phyloP scores from a whole-genome alignment of 192 early-diverging fungal species.

The Thoreauomyces humboldtii region DNA sequence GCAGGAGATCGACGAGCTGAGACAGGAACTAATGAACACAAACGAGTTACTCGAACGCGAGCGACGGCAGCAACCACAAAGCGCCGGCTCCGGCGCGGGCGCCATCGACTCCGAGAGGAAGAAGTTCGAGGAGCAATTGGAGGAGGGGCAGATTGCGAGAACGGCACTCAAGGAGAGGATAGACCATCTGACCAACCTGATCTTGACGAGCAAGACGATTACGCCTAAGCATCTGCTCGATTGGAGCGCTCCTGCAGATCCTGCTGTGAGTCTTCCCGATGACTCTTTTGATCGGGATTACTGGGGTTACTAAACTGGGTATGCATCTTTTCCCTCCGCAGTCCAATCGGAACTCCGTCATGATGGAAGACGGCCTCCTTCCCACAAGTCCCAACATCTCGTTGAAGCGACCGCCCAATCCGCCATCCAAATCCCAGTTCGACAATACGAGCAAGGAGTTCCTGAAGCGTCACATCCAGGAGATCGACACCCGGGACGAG shows the following conservation, averaged over 20 bases:
- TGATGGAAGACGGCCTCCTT: conserved; percentile 40
- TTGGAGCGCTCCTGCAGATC: conserved; percentile 44
- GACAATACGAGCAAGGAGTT: conserved; percentile 37
- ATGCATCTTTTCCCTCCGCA: conserved; percentile 3
- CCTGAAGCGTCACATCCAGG: conserved; percentile 43
- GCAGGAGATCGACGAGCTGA: conserved; percentile 74
- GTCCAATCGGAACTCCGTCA: conserved; percentile 36
- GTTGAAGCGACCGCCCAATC: neutral
- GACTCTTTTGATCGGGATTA: too few species aligned
- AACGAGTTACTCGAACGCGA: conserved; percentile 53
- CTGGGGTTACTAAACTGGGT: too few species aligned
- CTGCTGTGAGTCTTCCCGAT: too few species aligned
- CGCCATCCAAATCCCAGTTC: neutral
- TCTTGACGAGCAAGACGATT: conserved; percentile 70
- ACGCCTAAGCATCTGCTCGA: conserved; percentile 46
- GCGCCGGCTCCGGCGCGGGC: neutral
- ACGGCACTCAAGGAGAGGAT: conserved; percentile 81
- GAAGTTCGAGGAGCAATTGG: conserved; percentile 48
- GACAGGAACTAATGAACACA: conserved; percentile 58
- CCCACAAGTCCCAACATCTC: conserved; percentile 18
- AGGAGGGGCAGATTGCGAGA: conserved; percentile 46
- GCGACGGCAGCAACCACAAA: conserved; percentile 30
- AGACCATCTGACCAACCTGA: conserved; percentile 81
- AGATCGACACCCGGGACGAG: conserved; percentile 46
- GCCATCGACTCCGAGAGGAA: conserved; percentile 20